Evolutionary conservation across 2,329 filamentous ascomycete species (phyloP).

Genomic region (Annulohypoxylon truncatum): DNA sequence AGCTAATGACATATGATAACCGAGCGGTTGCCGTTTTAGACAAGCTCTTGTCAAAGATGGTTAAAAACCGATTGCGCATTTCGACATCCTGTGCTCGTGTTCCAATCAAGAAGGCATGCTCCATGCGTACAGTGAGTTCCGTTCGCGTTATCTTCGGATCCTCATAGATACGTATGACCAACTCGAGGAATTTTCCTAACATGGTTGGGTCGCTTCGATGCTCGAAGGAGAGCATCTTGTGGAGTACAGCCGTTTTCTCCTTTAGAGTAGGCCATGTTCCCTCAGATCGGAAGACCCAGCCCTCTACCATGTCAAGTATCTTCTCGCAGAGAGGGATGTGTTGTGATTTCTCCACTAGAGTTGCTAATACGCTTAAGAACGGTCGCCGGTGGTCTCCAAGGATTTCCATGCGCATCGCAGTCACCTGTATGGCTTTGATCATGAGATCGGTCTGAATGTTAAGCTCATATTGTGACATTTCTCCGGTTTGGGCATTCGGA

Average conservation of each 20-base stretch:
- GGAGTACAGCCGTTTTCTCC: constrained; percentile 98
- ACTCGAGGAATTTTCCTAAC: constrained; percentile 90
- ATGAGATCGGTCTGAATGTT: constrained; percentile 92
- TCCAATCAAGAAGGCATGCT: constrained; percentile 97
- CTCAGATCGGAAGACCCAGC: constrained; percentile 94
- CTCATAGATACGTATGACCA: constrained; percentile 98
- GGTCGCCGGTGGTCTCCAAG: constrained; percentile 91
- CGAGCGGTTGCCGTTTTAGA: constrained; percentile 92
- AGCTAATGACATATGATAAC: constrained; percentile 86
- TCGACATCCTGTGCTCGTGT: constrained; percentile 93
- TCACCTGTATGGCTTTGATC: constrained; percentile 93
- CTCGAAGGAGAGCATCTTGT: constrained; percentile 98
- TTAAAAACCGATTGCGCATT: constrained; percentile 97
- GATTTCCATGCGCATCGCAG: constrained; percentile 90
- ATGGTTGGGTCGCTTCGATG: constrained; percentile 83
- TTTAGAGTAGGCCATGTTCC: constrained; percentile 98
- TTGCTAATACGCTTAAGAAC: constrained; percentile 94
- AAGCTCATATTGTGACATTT: constrained; percentile 79
- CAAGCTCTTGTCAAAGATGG: constrained; percentile 93
- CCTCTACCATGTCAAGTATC: constrained; percentile 92
- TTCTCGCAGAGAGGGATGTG: constrained; percentile 90
- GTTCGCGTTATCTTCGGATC: constrained; percentile 95
- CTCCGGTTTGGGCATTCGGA: constrained; percentile 64
- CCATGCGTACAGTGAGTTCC: constrained; percentile 95
- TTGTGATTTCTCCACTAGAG: constrained; percentile 93